phyloP scores from a whole-genome alignment of 2,329 filamentous ascomycete species.

The Paecilomyces dactylethromorphus region DNA sequence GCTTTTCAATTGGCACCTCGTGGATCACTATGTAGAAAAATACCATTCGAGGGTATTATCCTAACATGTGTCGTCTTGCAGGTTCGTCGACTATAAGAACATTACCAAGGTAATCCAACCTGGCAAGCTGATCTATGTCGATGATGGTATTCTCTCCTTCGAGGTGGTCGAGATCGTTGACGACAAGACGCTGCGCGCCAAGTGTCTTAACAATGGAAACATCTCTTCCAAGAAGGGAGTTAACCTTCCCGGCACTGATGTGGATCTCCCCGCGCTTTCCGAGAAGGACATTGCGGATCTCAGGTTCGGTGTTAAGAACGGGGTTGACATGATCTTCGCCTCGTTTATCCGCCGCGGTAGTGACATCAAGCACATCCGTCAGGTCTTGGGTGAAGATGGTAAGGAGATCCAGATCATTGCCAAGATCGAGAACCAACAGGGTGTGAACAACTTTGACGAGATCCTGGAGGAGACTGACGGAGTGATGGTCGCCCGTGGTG shows the following conservation, averaged over 20 bases:
- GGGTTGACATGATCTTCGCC: conserved; percentile 97
- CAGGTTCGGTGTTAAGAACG: conserved; percentile 94
- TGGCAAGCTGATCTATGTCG: conserved; percentile 94
- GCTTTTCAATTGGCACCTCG: too few relatives aligned
- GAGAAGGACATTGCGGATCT: conserved; percentile 98
- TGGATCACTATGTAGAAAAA: not conserved
- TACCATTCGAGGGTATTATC: not conserved
- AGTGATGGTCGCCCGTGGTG: conserved; percentile 99
- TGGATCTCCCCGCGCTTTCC: conserved; percentile 92
- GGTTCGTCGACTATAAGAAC: conserved; percentile 99
- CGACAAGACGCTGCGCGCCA: conserved; percentile 79
- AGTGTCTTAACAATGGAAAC: conserved; percentile 93
- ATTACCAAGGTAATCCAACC: conserved; percentile 95
- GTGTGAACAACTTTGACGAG: conserved; percentile 98
- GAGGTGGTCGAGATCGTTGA: conserved; percentile 84
- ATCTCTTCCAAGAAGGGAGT: conserved; percentile 99
- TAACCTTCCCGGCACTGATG: conserved; percentile 97
- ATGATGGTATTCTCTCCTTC: conserved; percentile 95
- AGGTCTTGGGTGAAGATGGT: conserved; percentile 83
- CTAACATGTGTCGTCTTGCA: conserved; percentile 29
- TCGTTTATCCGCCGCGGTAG: conserved; percentile 94
- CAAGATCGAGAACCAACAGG: conserved; percentile 99
- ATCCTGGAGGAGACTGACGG: conserved; percentile 94
- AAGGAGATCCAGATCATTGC: conserved; percentile 98
- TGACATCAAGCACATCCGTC: conserved; percentile 88